Evolutionary conservation across 1,284 basidiomycete species (phyloP), one percentile per base, ranked within the genome.

Genomic region (Inonotus hispidus): DNA sequence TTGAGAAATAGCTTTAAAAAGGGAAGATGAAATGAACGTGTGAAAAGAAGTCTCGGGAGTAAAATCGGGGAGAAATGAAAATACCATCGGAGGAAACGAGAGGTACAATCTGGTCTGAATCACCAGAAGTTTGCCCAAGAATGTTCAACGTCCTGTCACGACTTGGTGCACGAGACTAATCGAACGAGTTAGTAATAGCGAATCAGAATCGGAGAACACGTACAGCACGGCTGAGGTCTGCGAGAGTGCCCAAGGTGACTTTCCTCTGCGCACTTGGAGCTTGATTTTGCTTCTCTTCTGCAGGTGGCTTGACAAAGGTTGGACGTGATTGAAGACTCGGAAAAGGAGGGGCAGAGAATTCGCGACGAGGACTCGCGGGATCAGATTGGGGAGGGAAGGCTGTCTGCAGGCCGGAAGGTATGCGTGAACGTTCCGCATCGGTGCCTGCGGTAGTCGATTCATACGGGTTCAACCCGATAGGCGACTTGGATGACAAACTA

Each of bases 371-470:
- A 35, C 71, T 72, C 37, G 72, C 68, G 29, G 76, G 77, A n/a
- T 75, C 74, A 14, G 84, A 83, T 67, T 86, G 83, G 5, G 88
- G 88, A 3, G 87, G 88, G 64, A 87, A 73, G 13, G 86, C 85
- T 27, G 80, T 78, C 64, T 86, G 83, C 75, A 87, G 75, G 38
- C 82, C 82, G 68, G 88, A 83, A 37, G 78, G 79, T 46, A 77
- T 79, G 39, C 79, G 73, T 41, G 71, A 76, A 62, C 64, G 71
- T 64, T 68, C 72, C 46, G 72, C 73, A 53, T 60, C 62, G 53
- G 74, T 72, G 65, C 73, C 73, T 46, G 71, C 68, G 14, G 57
- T 61, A 25, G 68, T 58, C 57, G 75, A 73, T 67, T 72, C 72
- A 46, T 75, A 66, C 43, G 70, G 61, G 50, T 59, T 63, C n/a